Conservation (phyloP, 306 rosid species). For the Cicer judaicum region DNA sequence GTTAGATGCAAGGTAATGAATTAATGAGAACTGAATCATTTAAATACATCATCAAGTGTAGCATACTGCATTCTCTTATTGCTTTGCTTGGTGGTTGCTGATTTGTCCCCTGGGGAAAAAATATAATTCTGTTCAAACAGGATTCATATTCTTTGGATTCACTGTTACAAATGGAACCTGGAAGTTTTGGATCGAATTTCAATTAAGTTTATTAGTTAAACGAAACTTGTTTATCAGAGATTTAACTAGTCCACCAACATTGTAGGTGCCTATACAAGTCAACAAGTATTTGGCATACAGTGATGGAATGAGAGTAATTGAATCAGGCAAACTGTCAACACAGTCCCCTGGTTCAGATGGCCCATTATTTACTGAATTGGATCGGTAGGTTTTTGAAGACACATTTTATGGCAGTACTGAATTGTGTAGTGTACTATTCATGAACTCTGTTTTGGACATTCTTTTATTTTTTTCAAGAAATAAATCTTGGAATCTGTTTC, state of each 20-base stretch:
- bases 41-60: conserved; percentile 27
- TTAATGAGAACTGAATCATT: neutral
- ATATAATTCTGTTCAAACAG: neutral
- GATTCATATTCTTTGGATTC: conserved; percentile 19
- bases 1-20: conserved; percentile 93
- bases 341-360: conserved; percentile 82
- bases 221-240: neutral
- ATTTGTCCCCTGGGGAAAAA: neutral
- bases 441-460: conserved; percentile 9
- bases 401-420: neutral
- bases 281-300: conserved; percentile 93
- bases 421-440: conserved; percentile 12
- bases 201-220: conserved; percentile 5
- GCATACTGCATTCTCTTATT: conserved; percentile 19
- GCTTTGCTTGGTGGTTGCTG: conserved; percentile 25
- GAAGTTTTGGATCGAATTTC: conserved; percentile 7
- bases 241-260: conserved; percentile 20
- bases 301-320: conserved; percentile 93
- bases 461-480: neutral
- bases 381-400: conserved; percentile 60
- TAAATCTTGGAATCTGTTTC: conserved; percentile 24
- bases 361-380: conserved; percentile 79
- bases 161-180: neutral
- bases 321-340: conserved; percentile 74
- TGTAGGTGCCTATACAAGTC: conserved; percentile 97